Base-by-base conservation (phyloP, 768 basidiomycete genomes). In the Pulveroboletus sp. region DNA sequence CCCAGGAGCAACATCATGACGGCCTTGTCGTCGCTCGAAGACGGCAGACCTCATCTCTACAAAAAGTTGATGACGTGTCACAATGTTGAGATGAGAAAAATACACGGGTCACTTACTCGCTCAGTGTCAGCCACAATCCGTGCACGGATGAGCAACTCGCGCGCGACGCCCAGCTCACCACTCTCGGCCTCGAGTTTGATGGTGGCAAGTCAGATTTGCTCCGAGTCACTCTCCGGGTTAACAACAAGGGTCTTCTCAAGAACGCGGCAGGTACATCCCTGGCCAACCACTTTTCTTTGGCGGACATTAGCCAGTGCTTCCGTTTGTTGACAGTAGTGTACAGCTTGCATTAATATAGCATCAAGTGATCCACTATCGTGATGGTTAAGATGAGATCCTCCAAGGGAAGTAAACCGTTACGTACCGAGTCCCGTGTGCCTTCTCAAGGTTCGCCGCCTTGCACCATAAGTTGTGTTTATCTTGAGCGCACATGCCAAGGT, bases 41-140 rank as follows among this genome's bases (percentile, higher is more conserved):
- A 91, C 91, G 2, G 90, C 94, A 1, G 90, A 93, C 66, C 98
- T 98, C 94, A 98, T 93, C 97, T 97, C 93, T 95, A 61, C 6
- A 21, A 23, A 20, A 31, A 43, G 39, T n/a, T n/a, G 38, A 35
- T 25, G 14, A n/a, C 2, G 1, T 20, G 34, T 32, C 33, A 17
- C 21, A 10, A 17, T 7, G 2, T 19, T 12, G n/a, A 12, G 14
- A 14, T 10, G 37, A 31, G 17, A 39, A 17, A 27, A 19, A 13
- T 5, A 10, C 23, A 19, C 25, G 7, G 24, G 20, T 25, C 7
- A 70, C 84, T 60, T 56, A 92, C 94, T 68, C 94, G 73, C 57
- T 95, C 87, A 1, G 95, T 98, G 59, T 92, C 90, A 0, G 94
- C 93, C 12, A 94, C 90, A 16, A 82, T 87, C 50, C 95, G 74